phyloP scores from a whole-genome alignment of 164 flowering plant genomes.

The Sedum album region DNA sequence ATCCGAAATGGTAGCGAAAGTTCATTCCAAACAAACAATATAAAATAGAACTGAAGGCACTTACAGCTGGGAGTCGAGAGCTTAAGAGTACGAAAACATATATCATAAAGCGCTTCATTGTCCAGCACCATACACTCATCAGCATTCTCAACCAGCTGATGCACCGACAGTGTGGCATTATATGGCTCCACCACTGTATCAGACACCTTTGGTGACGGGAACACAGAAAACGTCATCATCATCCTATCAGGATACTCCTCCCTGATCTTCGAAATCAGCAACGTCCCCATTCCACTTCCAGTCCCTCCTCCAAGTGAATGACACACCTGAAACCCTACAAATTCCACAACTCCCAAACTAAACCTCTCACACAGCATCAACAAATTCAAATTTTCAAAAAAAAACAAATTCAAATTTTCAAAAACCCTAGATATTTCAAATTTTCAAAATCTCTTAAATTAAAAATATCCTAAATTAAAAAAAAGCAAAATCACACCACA shows the following conservation, averaged over 20 bases:
- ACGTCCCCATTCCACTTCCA: conserved; percentile 31
- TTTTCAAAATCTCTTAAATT: no score
- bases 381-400: no score
- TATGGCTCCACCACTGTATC: conserved; percentile 38
- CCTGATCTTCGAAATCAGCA: conserved; percentile 28
- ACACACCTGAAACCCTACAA: conserved; percentile 28
- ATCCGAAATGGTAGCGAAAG: no score
- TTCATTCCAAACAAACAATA: no score
- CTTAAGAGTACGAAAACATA: conserved; percentile 36
- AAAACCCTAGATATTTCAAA: no score
- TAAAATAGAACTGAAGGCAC: no score
- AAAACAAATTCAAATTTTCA: no score
- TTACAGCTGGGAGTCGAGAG: conserved; percentile 39
- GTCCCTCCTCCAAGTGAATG: conserved; percentile 32
- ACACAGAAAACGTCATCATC: conserved; percentile 34
- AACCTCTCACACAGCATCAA: no score
- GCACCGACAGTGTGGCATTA: conserved; percentile 36
- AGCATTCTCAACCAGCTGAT: conserved; percentile 33
- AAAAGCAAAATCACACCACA: no score
- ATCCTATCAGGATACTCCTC: conserved; percentile 37
- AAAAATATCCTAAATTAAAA: no score
- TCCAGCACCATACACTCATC: conserved; percentile 32
- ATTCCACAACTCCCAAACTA: not conserved
- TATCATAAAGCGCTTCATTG: conserved; percentile 29
- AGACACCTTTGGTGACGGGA: conserved; percentile 31